Evolutionary conservation across 1,284 basidiomycete genomes (phyloP).

Genomic region (Veloboletus limbatus): DNA sequence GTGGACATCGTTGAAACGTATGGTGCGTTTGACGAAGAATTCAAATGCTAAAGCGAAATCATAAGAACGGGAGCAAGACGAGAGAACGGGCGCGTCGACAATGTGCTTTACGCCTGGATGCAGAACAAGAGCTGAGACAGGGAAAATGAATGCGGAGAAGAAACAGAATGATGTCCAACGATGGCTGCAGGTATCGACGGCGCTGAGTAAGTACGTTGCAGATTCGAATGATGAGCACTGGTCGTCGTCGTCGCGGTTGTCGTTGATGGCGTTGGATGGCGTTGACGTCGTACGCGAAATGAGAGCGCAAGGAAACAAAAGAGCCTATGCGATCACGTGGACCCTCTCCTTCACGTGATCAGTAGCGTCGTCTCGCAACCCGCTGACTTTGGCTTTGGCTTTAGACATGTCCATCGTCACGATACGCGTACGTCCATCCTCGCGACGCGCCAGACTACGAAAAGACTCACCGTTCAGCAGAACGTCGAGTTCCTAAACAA

Average conservation of each 20-base stretch:
- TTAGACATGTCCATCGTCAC: conserved; percentile 69
- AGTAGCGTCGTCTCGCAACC: too few relatives aligned
- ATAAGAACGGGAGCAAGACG: conserved; percentile 11
- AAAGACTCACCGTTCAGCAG: conserved; percentile 35
- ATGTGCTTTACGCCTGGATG: conserved; percentile 5
- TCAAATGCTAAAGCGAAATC: conserved; percentile 17
- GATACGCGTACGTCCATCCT: conserved; percentile 47
- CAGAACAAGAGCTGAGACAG: conserved; percentile 13
- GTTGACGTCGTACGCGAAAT: conserved; percentile 21
- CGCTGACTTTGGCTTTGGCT: too few relatives aligned
- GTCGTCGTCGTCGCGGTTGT: conserved; percentile 14
- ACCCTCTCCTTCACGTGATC: conserved; percentile 12
- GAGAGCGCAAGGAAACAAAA: conserved; percentile 20
- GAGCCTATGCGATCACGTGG: conserved; percentile 14
- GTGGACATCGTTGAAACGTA: conserved; percentile 25
- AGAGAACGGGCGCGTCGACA: conserved; percentile 10
- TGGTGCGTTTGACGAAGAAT: conserved; percentile 11
- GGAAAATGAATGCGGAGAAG: neutral
- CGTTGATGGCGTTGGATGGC: conserved; percentile 14
- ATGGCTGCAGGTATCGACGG: neutral
- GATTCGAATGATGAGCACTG: neutral
- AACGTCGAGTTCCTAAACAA: conserved; percentile 91
- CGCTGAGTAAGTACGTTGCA: neutral
- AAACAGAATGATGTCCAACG: conserved; percentile 1
- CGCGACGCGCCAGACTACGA: neutral